Base-by-base conservation (phyloP, 2,329 filamentous ascomycete species). In the Onygena corvina region DNA sequence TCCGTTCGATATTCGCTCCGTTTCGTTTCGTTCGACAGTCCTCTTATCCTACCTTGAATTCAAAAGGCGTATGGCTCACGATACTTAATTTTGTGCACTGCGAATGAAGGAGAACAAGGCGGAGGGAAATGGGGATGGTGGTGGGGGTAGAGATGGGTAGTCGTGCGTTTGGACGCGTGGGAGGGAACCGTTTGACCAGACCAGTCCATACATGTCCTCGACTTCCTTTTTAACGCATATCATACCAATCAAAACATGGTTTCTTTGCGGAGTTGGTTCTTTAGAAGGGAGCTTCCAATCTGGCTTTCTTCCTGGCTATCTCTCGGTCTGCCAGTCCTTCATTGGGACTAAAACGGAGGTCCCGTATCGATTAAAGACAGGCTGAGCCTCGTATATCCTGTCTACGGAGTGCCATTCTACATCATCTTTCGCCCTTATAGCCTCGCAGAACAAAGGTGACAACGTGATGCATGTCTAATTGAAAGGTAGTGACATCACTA, bases 221-320 rank as follows among this genome's bases (percentile, higher is more conserved):
- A 16, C 6, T 8, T 16, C 12, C 25, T 40, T 40, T 40, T 40
- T 40, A 40, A 40, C 36, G 36, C 36, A 40, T 40, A 40, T 40
- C 36, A 40, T 40, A 40, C 36, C 36, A 40, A 40, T 40, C 18
- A 40, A 40, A 25, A 40, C n/a, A 40, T 40, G 36, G 36, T 23
- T 40, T 23, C 36, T 40, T 40, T 29, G 36, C 36, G 36, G 36
- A 40, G 36, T 40, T 40, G 30, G n/a, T 18, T 40, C 18, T 21
- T 40, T 40, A 40, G 20, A 40, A 6, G 9, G 36, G 36, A 20
- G 36, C 11, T 40, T 23, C n/a, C 18, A 40, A 40, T 40, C 36
- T 12, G n/a, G 20, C 18, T n/a, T 36, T 36, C 35, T 50, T 29
- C 14, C n/a, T 38, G 23, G n/a, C 8, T 46, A 12, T 46, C 12